Conservation (phyloP, 129 eudicot genomes). For the Flaveria sonorensis region DNA sequence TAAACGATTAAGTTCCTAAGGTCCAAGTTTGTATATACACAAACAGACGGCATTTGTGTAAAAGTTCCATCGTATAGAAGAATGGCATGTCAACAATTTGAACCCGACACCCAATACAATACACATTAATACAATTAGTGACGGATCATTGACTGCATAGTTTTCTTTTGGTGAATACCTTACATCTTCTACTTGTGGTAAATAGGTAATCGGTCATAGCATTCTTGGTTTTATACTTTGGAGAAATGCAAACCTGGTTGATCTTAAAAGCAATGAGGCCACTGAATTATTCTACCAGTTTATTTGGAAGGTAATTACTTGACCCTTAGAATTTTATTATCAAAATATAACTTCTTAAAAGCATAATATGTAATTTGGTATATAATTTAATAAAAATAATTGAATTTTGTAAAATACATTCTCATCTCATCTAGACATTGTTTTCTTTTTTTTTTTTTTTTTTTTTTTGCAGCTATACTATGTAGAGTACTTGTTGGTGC, state of each 20-base stretch:
- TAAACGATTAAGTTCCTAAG: too few relatives aligned
- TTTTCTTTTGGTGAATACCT: not conserved
- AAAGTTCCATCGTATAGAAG: too few relatives aligned
- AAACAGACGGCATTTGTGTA: too few relatives aligned
- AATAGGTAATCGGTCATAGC: constrained; percentile 34
- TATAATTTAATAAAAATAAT: not conserved
- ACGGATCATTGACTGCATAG: not conserved
- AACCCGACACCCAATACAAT: too few relatives aligned
- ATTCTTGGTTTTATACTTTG: constrained; percentile 40
- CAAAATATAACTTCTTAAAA: not conserved
- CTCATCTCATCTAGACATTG: not conserved
- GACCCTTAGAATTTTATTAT: not conserved
- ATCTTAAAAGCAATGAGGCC: constrained; percentile 30
- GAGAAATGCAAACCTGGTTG: constrained; percentile 33
- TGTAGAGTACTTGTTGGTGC: constrained; percentile 38
- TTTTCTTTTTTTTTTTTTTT: constrained; percentile 5
- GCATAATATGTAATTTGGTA: not conserved
- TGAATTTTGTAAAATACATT: not conserved
- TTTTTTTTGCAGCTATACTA: constrained; percentile 33
- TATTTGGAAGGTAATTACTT: constrained; percentile 39
- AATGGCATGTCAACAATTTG: too few relatives aligned
- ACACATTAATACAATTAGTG: too few relatives aligned
- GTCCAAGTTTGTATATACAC: too few relatives aligned
- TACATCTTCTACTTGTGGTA: constrained; percentile 11
- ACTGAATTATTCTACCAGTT: constrained; percentile 36